Percentiles rank a stretch among this genome's conserved stretches.
These are phyloP conservation scores for Panicum miliaceum DNA, from an alignment of 176 grass and related monocot genomes.

Conservation along the genomic window DNA sequence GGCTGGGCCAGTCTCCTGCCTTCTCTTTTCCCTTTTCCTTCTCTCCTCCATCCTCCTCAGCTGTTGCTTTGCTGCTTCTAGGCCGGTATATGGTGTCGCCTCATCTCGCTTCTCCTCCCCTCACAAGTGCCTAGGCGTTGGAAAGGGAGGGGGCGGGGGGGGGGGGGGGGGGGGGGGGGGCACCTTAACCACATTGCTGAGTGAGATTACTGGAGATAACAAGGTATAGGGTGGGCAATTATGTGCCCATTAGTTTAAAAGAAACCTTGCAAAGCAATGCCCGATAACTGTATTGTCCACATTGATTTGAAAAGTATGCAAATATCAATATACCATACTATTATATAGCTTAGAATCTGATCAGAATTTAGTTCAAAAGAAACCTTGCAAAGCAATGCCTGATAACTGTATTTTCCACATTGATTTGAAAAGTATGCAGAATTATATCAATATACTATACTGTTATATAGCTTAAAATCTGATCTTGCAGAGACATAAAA, in stretches of 20 bases:
- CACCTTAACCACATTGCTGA: neutral
- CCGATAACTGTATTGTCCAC: neutral
- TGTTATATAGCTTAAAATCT: constrained; percentile 28
- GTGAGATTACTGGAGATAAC: constrained; percentile 19
- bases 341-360: constrained; percentile 19
- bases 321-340: constrained; percentile 7
- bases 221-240: neutral
- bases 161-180: accelerated
- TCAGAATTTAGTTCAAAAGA: neutral
- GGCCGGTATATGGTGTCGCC: too few species aligned
- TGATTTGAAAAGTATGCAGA: constrained; percentile 16
- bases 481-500: constrained; percentile 83
- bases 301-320: constrained; percentile 16
- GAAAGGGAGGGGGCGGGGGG: too few species aligned
- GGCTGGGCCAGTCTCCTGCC: too few species aligned
- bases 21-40: too few species aligned
- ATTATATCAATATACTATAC: neutral
- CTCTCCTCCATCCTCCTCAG: too few species aligned
- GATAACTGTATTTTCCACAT: neutral
- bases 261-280: neutral
- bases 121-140: too few species aligned
- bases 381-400: neutral
- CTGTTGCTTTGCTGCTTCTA: too few species aligned
- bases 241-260: neutral
- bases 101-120: too few species aligned